A percentile compares a stretch with the other conserved stretches of the same genome.
These are phyloP conservation scores for Diplogelasinospora grovesii DNA, from an alignment of 495 filamentous ascomycete genomes.

Conservation along the genomic window DNA sequence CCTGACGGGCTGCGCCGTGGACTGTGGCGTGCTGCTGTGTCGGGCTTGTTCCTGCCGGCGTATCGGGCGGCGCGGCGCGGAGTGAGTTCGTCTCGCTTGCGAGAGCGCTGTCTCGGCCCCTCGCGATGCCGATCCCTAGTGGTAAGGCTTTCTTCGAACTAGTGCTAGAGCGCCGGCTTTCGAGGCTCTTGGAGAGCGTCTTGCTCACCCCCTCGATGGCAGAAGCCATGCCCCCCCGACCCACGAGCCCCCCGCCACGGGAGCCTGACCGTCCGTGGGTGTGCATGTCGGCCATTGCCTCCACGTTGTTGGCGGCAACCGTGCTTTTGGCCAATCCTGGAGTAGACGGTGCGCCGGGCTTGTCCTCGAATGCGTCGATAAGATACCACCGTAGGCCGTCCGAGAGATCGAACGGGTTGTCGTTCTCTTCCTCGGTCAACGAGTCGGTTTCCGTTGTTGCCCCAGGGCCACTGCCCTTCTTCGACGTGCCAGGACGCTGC, in stretches of 20 bases:
- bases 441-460: constrained; percentile 36
- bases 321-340: constrained; percentile 85
- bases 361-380: constrained; percentile 88
- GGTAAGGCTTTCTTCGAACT: constrained; percentile 63
- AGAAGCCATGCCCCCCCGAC: constrained; percentile 29
- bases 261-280: constrained; percentile 45
- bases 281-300: constrained; percentile 56
- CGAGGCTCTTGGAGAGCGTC: constrained; percentile 77
- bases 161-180: constrained; percentile 82
- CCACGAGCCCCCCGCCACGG: constrained; percentile 41
- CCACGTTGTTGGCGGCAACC: constrained; percentile 80
- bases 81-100: constrained; percentile 47
- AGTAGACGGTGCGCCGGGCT: constrained; percentile 86
- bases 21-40: constrained; percentile 17
- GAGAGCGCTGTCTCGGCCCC: constrained; percentile 35
- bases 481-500: constrained; percentile 11
- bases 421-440: constrained; percentile 62
- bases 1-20: constrained; percentile 1
- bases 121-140: constrained; percentile 34
- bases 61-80: constrained; percentile 31
- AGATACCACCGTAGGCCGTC: constrained; percentile 96
- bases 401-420: constrained; percentile 95
- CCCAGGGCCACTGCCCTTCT: constrained; percentile 6
- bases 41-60: constrained; percentile 31
- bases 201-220: constrained; percentile 65